phyloP scores from a whole-genome alignment of 805 yeast species.

The Maudiozyma serrabonitensis region DNA sequence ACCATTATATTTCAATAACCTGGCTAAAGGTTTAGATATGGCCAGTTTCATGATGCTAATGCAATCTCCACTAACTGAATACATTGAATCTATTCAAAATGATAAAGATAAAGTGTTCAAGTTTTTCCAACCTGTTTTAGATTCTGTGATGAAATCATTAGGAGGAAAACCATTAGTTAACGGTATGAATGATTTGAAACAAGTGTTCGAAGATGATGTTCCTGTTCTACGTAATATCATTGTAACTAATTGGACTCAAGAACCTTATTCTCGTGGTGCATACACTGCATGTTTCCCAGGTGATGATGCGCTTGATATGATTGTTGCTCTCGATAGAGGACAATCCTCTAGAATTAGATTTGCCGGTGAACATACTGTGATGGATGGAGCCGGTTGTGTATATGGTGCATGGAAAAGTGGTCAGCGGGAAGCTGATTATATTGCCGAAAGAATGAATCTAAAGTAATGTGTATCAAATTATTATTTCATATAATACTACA shows the following conservation, averaged over 20 bases:
- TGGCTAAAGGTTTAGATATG: conserved; percentile 36
- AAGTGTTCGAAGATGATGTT: neutral
- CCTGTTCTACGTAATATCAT: conserved; percentile 36
- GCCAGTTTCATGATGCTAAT: conserved; percentile 58
- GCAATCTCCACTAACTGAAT: conserved; percentile 65
- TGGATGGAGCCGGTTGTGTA: conserved; percentile 85
- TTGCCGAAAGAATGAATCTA: conserved; percentile 16
- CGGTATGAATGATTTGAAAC: neutral
- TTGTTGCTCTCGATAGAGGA: conserved; percentile 53
- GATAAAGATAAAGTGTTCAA: conserved; percentile 47
- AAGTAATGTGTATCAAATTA: neutral
- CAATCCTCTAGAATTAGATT: conserved; percentile 50
- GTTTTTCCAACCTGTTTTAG: conserved; percentile 42
- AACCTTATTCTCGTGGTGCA: conserved; percentile 73
- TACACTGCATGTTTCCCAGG: conserved; percentile 63
- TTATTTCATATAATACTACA: no score
- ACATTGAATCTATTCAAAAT: conserved; percentile 39
- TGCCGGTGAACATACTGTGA: conserved; percentile 85
- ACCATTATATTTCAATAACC: conserved; percentile 56
- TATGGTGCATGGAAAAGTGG: conserved; percentile 88
- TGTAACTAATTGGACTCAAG: conserved; percentile 67
- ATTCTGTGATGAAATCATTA: conserved; percentile 15
- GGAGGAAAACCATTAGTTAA: conserved; percentile 9
- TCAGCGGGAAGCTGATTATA: conserved; percentile 39
- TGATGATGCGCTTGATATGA: conserved; percentile 57